Evolutionary conservation across 805 yeast species (phyloP).

Genomic region (Saccharomycopsis sp.): DNA sequence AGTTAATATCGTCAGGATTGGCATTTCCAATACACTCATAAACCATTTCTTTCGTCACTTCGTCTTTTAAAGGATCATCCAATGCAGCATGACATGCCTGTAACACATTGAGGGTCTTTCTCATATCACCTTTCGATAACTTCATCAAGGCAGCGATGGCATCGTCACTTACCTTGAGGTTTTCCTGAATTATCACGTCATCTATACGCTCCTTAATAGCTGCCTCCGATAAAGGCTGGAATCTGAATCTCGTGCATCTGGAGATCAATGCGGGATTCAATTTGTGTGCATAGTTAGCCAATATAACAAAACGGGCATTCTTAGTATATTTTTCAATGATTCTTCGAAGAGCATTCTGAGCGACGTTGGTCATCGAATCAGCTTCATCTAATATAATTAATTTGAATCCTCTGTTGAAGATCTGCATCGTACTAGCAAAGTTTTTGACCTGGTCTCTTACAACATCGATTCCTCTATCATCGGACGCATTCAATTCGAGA

Average conservation of each 20-base stretch:
- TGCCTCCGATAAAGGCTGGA: conserved; percentile 65
- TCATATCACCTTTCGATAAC: conserved; percentile 92
- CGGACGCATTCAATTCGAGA: conserved; percentile 90
- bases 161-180: conserved; percentile 46
- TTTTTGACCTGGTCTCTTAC: conserved; percentile 97
- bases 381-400: conserved; percentile 93
- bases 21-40: conserved; percentile 97
- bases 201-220: conserved; percentile 66
- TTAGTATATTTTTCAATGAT: conserved; percentile 86
- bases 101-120: conserved; percentile 85
- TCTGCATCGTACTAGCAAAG: conserved; percentile 93
- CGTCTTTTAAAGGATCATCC: conserved; percentile 39
- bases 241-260: conserved; percentile 92
- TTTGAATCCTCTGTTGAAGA: conserved; percentile 80
- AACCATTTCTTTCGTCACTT: conserved; percentile 66
- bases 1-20: conserved; percentile 75
- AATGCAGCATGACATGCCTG: conserved; percentile 89
- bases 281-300: conserved; percentile 95
- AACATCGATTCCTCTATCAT: conserved; percentile 96
- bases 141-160: conserved; percentile 63
- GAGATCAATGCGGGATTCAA: conserved; percentile 91
- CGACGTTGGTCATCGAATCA: conserved; percentile 86
- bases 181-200: conserved; percentile 64
- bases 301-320: conserved; percentile 89
- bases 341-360: conserved; percentile 76